Evolutionary conservation across 140 eudicot species (phyloP), one percentile per base, ranked within the genome.

Genomic region (Cichorium intybus): DNA sequence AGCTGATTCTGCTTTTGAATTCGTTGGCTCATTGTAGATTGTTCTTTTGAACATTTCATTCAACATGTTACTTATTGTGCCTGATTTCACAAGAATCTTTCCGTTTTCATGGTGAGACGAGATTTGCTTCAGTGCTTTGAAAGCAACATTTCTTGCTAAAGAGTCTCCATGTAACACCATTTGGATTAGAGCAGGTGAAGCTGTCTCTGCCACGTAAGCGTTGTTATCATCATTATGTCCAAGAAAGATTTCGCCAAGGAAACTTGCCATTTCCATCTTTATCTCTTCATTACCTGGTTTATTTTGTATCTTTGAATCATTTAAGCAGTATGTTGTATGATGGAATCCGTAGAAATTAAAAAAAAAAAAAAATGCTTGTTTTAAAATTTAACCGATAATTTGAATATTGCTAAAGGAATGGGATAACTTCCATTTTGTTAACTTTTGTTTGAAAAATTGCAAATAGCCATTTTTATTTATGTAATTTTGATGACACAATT

Each of bases 201-300:
- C 80, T 21, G 68, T 79, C 62, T 84, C 80, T 0, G 80, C 85
- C n/a, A 87, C 87, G 16, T 74, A 31, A 24, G 43, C 56, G 56
- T 73, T 81, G 61, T 63, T 80, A 56, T 81, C 87, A 22, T 81
- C 79, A 45, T 87, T 81, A 21, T 81, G 79, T 77, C 82, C 84
- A 39, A 76, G 82, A 66, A 77, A 74, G 8, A 76, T 74, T 56
- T 84, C 82, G 12, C 82, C 82, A 14, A 87, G 76, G 69, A 76
- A 73, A 50, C 71, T 63, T 4, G 78, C 88, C 95, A 81, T 87
- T 54, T 87, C 82, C 74, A 76, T 79, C 72, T 73, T 87, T 78
- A 57, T 84, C 73, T 81, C 92, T 65, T 87, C 86, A 58, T 55
- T 50, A 24, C 95, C 95, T 87, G 75, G 46, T 72, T 23, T 12